Percentiles rank a stretch among this genome's conserved stretches.
Conservation (phyloP, 306 rosid genomes). For the Vigna angularis region DNA sequence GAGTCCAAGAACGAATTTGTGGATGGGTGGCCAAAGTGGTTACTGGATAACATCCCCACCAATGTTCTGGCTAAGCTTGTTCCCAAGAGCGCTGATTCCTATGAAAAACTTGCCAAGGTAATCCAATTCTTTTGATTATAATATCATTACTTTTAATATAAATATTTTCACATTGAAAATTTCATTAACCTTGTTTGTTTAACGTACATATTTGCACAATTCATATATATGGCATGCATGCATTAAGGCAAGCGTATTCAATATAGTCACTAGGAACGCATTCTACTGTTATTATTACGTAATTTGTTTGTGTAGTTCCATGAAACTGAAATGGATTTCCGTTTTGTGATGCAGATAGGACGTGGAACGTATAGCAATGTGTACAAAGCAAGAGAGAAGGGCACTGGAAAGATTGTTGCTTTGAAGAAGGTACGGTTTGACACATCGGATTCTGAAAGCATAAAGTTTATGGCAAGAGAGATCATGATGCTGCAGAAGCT, state of each 20-base stretch:
- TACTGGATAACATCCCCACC: slow-evolving; percentile 60
- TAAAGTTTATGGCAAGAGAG: slow-evolving; percentile 84
- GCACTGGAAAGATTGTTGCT: slow-evolving; percentile 65
- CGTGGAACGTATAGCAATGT: slow-evolving; percentile 83
- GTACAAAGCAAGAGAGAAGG: slow-evolving; percentile 73
- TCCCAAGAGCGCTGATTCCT: slow-evolving; percentile 71
- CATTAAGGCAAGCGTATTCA: too few species aligned
- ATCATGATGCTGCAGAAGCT: slow-evolving; percentile 59
- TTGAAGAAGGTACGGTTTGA: slow-evolving; percentile 80
- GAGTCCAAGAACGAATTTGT: slow-evolving; percentile 55
- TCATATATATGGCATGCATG: too few species aligned
- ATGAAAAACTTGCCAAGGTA: slow-evolving; percentile 74
- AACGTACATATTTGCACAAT: too few species aligned
- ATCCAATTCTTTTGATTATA: too few species aligned
- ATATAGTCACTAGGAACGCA: too few species aligned
- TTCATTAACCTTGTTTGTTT: too few species aligned
- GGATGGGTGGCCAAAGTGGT: slow-evolving; percentile 78
- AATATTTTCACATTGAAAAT: too few species aligned
- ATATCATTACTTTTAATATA: too few species aligned
- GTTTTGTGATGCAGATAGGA: slow-evolving; percentile 57
- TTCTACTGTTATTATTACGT: too few species aligned
- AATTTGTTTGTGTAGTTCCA: too few species aligned
- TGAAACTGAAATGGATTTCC: neutral
- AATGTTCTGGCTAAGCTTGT: slow-evolving; percentile 57
- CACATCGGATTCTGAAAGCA: slow-evolving; percentile 71